Evolutionary conservation across 2,329 filamentous ascomycete species (phyloP).

Genomic region (Hysterium pulicare): DNA sequence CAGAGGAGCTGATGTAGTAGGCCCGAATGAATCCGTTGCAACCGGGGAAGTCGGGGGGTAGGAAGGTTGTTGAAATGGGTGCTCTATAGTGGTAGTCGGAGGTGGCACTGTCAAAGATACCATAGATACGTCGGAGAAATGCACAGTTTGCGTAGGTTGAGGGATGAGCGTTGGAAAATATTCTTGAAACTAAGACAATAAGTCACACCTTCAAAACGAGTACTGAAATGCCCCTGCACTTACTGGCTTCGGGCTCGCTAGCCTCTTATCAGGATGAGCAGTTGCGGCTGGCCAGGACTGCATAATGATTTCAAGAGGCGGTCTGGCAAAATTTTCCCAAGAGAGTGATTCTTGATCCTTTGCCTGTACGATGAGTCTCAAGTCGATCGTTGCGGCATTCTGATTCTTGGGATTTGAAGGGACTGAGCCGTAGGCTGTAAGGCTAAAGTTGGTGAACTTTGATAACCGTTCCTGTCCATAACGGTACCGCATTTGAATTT

Average conservation of each 20-base stretch:
- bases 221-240: neutral
- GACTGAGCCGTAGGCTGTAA: slow-evolving; percentile 18
- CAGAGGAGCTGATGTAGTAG: slow-evolving; percentile 21
- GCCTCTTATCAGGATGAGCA: neutral
- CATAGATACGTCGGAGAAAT: slow-evolving; percentile 11
- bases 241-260: neutral
- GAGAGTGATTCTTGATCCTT: slow-evolving; percentile 21
- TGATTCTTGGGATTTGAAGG: slow-evolving; percentile 19
- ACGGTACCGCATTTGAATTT: slow-evolving; percentile 44
- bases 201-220: neutral
- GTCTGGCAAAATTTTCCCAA: slow-evolving; percentile 28
- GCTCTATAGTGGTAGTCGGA: neutral
- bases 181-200: slow-evolving; percentile 1
- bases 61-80: slow-evolving; percentile 1
- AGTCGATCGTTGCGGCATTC: slow-evolving; percentile 25
- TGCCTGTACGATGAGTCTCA: slow-evolving; percentile 23
- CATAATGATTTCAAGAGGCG: neutral
- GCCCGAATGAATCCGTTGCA: slow-evolving; percentile 14
- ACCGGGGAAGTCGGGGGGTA: slow-evolving; percentile 20
- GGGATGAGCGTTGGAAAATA: neutral
- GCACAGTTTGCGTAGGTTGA: slow-evolving; percentile 13
- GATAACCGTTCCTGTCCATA: slow-evolving; percentile 24
- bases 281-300: neutral
- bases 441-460: slow-evolving; percentile 16
- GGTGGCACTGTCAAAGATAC: neutral